A percentile compares a stretch with the other conserved stretches of the same genome.
These are phyloP conservation scores for Cercospora berteroae DNA, from an alignment of 2,329 filamentous ascomycete species.

Conservation along the genomic window DNA sequence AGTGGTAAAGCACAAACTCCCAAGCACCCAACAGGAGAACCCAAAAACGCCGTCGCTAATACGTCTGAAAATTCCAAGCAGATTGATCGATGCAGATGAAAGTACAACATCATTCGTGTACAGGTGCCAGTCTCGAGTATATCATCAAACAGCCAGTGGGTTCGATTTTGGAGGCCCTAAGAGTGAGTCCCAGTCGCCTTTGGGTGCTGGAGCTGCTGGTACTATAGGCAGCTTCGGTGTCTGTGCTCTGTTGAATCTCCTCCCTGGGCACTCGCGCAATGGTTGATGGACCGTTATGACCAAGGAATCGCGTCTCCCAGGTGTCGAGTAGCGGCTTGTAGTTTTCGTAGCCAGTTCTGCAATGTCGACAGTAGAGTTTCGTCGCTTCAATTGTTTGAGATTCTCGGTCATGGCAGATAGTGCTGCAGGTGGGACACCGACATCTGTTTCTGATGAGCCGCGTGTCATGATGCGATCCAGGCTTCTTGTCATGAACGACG, in stretches of 20 bases:
- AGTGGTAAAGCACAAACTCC: background rate
- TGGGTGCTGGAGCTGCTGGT: constrained; percentile 12
- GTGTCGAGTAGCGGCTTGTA: constrained; percentile 12
- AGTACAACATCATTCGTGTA: constrained; percentile 7
- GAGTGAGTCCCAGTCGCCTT: constrained; percentile 21
- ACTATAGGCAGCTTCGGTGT: constrained; percentile 14
- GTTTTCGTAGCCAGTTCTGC: constrained; percentile 7
- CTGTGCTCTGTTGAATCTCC: constrained; percentile 20
- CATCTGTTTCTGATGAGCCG: constrained; percentile 11
- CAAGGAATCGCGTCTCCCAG: background rate
- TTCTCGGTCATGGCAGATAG: constrained; percentile 15
- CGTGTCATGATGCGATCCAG: constrained; percentile 20
- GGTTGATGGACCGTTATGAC: constrained; percentile 19
- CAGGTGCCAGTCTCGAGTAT: background rate
- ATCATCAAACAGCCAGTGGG: constrained; percentile 13
- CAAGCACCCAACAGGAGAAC: background rate
- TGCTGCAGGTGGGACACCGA: constrained; percentile 13
- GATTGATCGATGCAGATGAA: background rate
- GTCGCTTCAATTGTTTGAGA: constrained; percentile 10
- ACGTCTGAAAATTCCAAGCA: background rate
- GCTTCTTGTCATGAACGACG: constrained; percentile 19
- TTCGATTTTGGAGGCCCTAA: constrained; percentile 15
- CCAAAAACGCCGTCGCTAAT: constrained; percentile 10
- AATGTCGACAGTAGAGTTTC: constrained; percentile 16
- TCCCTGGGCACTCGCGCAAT: constrained; percentile 18